Percentiles rank a stretch among this genome's conserved stretches.
Conservation (phyloP, 2,329 filamentous ascomycete species). For the Ophioceras dolichostomum region DNA sequence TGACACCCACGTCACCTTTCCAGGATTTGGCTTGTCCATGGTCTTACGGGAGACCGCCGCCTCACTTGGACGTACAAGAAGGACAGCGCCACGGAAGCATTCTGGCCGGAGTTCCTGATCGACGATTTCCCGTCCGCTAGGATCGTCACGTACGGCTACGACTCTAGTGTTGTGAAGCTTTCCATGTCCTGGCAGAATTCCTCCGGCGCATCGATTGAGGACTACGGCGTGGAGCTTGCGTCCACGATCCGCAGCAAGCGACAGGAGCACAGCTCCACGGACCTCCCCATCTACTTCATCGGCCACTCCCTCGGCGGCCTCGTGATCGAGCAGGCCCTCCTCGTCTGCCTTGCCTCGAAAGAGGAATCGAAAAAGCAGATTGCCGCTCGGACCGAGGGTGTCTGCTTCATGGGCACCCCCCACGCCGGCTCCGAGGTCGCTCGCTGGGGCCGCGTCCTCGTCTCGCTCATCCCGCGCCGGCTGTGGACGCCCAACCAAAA, state of each 20-base stretch:
- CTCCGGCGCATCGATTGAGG: background rate
- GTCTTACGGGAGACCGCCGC: background rate
- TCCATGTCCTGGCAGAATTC: background rate
- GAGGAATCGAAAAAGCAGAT: background rate
- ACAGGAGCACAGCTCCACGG: background rate
- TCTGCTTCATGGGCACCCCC: slow-evolving; percentile 4
- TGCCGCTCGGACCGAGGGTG: background rate
- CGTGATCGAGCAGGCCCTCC: slow-evolving; percentile 29
- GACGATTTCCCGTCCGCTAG: background rate
- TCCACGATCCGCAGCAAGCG: background rate
- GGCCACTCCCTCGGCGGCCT: background rate
- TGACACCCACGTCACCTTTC: background rate
- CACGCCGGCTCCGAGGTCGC: slow-evolving; percentile 2
- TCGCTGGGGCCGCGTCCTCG: background rate
- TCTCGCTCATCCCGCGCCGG: background rate
- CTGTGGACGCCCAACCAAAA: background rate
- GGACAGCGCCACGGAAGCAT: background rate
- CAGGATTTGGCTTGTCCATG: background rate
- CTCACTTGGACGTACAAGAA: background rate
- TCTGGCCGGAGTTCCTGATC: background rate
- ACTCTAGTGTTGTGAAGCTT: background rate
- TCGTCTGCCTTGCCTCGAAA: slow-evolving; percentile 11
- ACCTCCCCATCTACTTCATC: slow-evolving; percentile 33
- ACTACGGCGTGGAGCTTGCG: background rate
- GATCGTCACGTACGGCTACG: background rate